Evolutionary conservation across 2,329 filamentous ascomycete genomes (phyloP).

Genomic region (Cladobotryum protrusum): DNA sequence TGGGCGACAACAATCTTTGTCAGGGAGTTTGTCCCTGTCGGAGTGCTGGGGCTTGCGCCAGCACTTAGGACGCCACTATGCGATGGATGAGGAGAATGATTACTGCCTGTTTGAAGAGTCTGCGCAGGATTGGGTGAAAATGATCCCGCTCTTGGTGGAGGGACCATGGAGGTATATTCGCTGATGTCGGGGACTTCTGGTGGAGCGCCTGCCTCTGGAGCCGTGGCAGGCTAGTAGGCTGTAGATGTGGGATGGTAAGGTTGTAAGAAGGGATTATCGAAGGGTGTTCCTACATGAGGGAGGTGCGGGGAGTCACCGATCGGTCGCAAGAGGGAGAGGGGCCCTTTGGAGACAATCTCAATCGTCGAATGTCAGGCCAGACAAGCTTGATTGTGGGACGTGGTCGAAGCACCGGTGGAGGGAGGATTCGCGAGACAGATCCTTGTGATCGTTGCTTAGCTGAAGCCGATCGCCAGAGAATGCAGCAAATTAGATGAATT

Average conservation of each 20-base stretch:
- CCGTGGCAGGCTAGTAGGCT: constrained; percentile 30
- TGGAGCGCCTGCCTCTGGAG: constrained; percentile 31
- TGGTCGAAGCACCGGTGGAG: constrained; percentile 1
- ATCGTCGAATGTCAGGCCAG: neutral
- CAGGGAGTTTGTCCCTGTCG: constrained; percentile 60
- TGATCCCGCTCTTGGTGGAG: constrained; percentile 56
- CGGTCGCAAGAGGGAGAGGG: constrained; percentile 4
- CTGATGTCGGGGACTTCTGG: constrained; percentile 24
- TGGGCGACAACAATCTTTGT: constrained; percentile 94
- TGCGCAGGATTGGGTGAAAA: constrained; percentile 57
- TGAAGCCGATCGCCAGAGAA: constrained; percentile 9
- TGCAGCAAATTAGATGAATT: constrained; percentile 2
- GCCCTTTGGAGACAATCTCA: neutral
- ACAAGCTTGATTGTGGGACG: neutral
- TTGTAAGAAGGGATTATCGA: constrained; percentile 21
- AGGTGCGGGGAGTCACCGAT: constrained; percentile 7
- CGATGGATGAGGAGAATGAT: constrained; percentile 52
- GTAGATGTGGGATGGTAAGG: constrained; percentile 21
- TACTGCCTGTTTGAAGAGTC: constrained; percentile 49
- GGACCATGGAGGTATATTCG: constrained; percentile 48
- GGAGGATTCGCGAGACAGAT: constrained; percentile 12
- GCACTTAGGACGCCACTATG: constrained; percentile 52
- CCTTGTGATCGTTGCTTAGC: constrained; percentile 8
- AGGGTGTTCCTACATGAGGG: constrained; percentile 31
- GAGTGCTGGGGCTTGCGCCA: constrained; percentile 56